Conservation (phyloP, 495 filamentous ascomycete species). For the Neurospora sp. region DNA sequence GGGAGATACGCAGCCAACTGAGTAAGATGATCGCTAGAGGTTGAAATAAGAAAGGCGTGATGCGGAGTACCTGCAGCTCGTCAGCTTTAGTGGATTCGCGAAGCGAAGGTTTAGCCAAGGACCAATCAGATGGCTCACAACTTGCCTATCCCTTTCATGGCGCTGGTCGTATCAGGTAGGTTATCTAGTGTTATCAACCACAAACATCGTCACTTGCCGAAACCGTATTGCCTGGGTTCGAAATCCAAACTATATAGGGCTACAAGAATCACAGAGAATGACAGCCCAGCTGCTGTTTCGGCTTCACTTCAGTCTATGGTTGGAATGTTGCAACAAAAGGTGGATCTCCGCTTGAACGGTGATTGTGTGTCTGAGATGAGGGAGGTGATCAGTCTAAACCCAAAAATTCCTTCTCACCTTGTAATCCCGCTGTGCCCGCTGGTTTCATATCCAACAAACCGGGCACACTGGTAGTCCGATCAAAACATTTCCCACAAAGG, state of each 20-base stretch:
- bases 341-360: not conserved
- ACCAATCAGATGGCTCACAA: not conserved
- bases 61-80: not conserved
- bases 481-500: slow-evolving; percentile 26
- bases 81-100: not conserved
- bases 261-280: not conserved
- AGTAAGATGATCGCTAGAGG: not conserved
- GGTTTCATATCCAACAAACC: not conserved
- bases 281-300: not conserved
- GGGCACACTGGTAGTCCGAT: not conserved
- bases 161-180: not conserved
- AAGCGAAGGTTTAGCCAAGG: not conserved
- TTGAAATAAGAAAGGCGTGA: not conserved
- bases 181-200: not conserved
- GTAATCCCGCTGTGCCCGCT: not conserved
- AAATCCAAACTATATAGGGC: not conserved
- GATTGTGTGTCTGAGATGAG: not conserved
- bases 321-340: not conserved
- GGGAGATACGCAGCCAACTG: not conserved
- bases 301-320: not conserved
- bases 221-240: not conserved
- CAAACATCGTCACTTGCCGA: not conserved
- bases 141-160: not conserved
- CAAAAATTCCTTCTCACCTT: not conserved
- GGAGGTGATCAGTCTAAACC: not conserved